Percentiles rank a stretch among this genome's conserved stretches.
phyloP scores from a whole-genome alignment of 768 basidiomycete species.

The Leccinum disarticulatum region DNA sequence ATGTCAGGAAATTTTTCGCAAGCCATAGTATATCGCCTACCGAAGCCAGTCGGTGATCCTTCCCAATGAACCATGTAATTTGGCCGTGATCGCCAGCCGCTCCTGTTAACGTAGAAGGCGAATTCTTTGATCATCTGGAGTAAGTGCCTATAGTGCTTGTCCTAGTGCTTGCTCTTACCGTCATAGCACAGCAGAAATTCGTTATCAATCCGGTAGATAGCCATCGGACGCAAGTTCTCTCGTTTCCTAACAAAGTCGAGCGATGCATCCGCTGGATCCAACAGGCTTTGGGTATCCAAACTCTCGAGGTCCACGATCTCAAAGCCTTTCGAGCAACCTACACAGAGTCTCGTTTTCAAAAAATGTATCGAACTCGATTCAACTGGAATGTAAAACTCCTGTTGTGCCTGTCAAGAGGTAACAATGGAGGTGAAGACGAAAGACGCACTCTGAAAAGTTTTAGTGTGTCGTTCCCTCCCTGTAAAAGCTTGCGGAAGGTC shows the following conservation, averaged over 20 bases:
- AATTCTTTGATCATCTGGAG: constrained; percentile 63
- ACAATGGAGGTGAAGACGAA: not conserved
- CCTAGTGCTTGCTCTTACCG: constrained; percentile 50
- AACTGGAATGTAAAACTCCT: constrained; percentile 99
- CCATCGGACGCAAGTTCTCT: constrained; percentile 89
- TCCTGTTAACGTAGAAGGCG: constrained; percentile 98
- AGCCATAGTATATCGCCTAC: constrained; percentile 42
- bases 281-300: constrained; percentile 91
- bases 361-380: constrained; percentile 97
- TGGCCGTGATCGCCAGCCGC: constrained; percentile 84
- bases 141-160: constrained; percentile 7
- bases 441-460: constrained; percentile 78
- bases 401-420: not conserved
- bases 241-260: constrained; percentile 92
- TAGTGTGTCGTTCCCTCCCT: constrained; percentile 93
- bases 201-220: constrained; percentile 94
- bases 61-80: constrained; percentile 98
- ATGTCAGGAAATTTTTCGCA: constrained; percentile 6
- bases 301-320: constrained; percentile 98
- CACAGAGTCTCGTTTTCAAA: constrained; percentile 94
- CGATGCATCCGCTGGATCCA: constrained; percentile 89
- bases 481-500: constrained; percentile 92
- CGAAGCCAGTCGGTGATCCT: constrained; percentile 90
- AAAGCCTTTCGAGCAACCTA: constrained; percentile 96
- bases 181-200: constrained; percentile 98